Conservation (phyloP, 257 asterid species). For the Solanum chmielewskii region DNA sequence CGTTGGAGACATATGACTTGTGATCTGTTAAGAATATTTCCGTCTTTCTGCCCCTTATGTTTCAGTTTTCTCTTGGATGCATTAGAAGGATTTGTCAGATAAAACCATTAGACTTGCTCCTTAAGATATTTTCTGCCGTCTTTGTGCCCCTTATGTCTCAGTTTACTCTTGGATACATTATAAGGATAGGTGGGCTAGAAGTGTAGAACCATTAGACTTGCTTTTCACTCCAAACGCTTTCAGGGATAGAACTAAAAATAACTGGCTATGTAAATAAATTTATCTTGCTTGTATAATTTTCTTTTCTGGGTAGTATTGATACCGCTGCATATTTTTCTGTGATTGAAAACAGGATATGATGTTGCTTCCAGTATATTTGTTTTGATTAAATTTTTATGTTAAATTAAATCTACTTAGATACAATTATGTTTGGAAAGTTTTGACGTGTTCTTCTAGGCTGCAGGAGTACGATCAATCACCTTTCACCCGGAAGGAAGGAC, state of each 20-base stretch:
- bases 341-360: not conserved
- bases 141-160: not conserved
- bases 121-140: not conserved
- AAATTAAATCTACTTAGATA: not conserved
- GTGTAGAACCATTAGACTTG: not conserved
- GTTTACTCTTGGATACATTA: not conserved
- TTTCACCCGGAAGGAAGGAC: conserved; percentile 95
- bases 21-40: not conserved
- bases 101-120: not conserved
- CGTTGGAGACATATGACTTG: not conserved
- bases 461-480: conserved; percentile 77
- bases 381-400: not conserved
- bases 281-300: not conserved
- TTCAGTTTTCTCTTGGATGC: not conserved
- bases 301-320: not conserved
- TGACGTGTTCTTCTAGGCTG: conserved; percentile 30
- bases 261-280: not conserved
- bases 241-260: not conserved
- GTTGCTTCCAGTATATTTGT: not conserved
- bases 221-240: not conserved
- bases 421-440: conserved; percentile 1
- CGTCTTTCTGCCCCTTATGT: not conserved
- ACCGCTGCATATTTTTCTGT: not conserved
- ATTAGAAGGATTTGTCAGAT: not conserved
- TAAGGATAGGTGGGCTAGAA: not conserved